A percentile compares a stretch with the other conserved stretches of the same genome.
Evolutionary conservation across 208 protist genomes (phyloP).

Genomic region (Angomonas deanei): DNA sequence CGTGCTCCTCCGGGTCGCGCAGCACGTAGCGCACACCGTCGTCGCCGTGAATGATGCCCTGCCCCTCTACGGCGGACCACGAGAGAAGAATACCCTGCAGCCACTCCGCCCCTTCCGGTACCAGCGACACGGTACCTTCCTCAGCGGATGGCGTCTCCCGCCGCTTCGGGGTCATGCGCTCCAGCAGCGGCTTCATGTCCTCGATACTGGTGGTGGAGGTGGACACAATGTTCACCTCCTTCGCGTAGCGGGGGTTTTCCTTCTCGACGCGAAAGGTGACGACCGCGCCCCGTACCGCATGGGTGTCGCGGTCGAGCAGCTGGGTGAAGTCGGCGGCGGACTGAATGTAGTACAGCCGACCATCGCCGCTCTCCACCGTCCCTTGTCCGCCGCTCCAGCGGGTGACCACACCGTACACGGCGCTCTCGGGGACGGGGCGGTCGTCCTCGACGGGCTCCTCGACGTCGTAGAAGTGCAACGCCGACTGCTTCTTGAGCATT

Average conservation of each 20-base stretch:
- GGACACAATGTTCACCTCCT: conserved; percentile 62
- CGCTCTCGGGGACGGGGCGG: conserved; percentile 22
- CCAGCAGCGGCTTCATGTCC: conserved; percentile 48
- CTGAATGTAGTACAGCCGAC: conserved; percentile 63
- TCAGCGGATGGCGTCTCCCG: conserved; percentile 2
- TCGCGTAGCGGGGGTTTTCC: conserved; percentile 41
- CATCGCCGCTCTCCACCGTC: conserved; percentile 61
- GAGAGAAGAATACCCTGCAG: conserved; percentile 57
- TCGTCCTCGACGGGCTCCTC: conserved; percentile 3
- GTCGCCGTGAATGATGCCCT: conserved; percentile 78
- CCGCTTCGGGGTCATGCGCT: conserved; percentile 9
- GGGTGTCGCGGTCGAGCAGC: conserved; percentile 54
- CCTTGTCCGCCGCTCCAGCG: conserved; percentile 88
- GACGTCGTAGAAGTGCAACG: conserved; percentile 18
- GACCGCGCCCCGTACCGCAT: conserved; percentile 71
- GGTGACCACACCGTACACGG: conserved; percentile 78
- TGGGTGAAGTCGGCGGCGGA: conserved; percentile 74
- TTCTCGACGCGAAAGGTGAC: conserved; percentile 58
- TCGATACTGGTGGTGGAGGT: conserved; percentile 27
- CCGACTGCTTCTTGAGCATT: conserved; percentile 15
- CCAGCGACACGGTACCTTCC: conserved; percentile 12
- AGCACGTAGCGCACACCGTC: conserved; percentile 75
- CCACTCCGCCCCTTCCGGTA: conserved; percentile 41
- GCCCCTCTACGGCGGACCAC: conserved; percentile 66
- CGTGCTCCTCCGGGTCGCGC: conserved; percentile 65